Percentiles rank a stretch among this genome's conserved stretches.
Conservation (phyloP, 192 early-diverging fungal species). For the Coemansia sp. region DNA sequence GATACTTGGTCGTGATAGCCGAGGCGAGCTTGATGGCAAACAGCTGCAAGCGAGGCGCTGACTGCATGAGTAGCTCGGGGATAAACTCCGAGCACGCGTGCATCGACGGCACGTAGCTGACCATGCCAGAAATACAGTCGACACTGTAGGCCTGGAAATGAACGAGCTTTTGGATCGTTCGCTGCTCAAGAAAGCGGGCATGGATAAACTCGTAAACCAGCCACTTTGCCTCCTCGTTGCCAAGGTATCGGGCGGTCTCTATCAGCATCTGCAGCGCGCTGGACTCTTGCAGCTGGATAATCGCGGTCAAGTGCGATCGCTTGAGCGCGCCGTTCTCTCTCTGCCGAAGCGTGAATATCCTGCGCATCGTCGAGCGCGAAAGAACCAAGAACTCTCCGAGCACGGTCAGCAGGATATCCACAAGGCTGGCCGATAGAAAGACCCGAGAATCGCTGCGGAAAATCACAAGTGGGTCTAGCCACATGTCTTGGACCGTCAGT, state of each 20-base stretch:
- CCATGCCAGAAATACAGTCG: slow-evolving; percentile 53
- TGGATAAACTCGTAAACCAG: slow-evolving; percentile 61
- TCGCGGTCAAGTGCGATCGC: slow-evolving; percentile 46
- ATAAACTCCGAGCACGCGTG: slow-evolving; percentile 60
- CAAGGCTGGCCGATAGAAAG: slow-evolving; percentile 50
- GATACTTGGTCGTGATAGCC: slow-evolving; percentile 40
- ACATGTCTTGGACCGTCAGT: slow-evolving; percentile 45
- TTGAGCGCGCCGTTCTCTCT: slow-evolving; percentile 16
- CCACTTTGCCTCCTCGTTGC: slow-evolving; percentile 13
- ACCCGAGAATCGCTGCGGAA: slow-evolving; percentile 57
- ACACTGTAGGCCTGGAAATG: slow-evolving; percentile 64
- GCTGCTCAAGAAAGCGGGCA: slow-evolving; percentile 59
- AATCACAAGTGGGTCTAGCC: slow-evolving; percentile 58
- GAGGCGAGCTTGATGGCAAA: slow-evolving; percentile 46
- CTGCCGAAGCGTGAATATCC: slow-evolving; percentile 40
- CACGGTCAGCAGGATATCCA: slow-evolving; percentile 34
- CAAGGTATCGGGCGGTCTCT: slow-evolving; percentile 26
- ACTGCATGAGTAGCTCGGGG: slow-evolving; percentile 55
- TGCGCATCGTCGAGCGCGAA: slow-evolving; percentile 45
- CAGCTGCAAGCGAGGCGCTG: slow-evolving; percentile 30
- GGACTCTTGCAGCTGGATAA: slow-evolving; percentile 59
- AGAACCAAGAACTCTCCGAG: slow-evolving; percentile 48
- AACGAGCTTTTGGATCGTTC: slow-evolving; percentile 54
- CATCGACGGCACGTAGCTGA: slow-evolving; percentile 64
- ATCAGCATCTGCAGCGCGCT: slow-evolving; percentile 57